Conservation (phyloP, 257 asterid genomes). For the Fraxinus pennsylvanica region DNA sequence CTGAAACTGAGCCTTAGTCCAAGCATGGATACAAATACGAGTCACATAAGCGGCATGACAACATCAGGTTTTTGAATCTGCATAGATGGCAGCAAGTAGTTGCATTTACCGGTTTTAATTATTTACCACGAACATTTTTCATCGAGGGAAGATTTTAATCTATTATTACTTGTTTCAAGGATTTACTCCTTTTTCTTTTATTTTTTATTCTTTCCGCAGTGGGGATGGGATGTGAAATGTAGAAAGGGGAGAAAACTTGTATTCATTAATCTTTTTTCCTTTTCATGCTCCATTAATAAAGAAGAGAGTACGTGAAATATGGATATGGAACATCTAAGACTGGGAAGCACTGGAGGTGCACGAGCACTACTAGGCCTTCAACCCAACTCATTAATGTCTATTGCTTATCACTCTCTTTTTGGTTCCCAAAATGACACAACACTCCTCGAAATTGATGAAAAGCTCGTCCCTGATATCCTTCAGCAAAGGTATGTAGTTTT, state of each 20-base stretch:
- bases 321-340: constrained; percentile 38
- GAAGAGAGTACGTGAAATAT: constrained; percentile 24
- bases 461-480: constrained; percentile 71
- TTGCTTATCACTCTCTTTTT: constrained; percentile 66
- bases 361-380: constrained; percentile 62
- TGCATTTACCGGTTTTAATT: constrained; percentile 1
- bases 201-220: too few relatives aligned
- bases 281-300: background rate
- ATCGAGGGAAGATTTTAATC: too few relatives aligned
- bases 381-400: constrained; percentile 61
- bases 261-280: too few relatives aligned
- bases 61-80: constrained; percentile 13
- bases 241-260: too few relatives aligned
- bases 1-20: too few relatives aligned
- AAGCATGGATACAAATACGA: too few relatives aligned
- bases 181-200: too few relatives aligned
- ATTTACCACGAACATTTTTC: background rate
- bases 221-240: too few relatives aligned
- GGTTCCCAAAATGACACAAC: constrained; percentile 75
- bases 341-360: constrained; percentile 58
- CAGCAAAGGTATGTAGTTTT: constrained; percentile 55
- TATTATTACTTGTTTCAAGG: too few relatives aligned
- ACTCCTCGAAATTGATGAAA: constrained; percentile 90
- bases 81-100: constrained; percentile 7
- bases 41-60: too few relatives aligned